These are phyloP conservation scores for Irpex sp. DNA, from an alignment of 1,284 basidiomycete genomes.

Conservation along the genomic window DNA sequence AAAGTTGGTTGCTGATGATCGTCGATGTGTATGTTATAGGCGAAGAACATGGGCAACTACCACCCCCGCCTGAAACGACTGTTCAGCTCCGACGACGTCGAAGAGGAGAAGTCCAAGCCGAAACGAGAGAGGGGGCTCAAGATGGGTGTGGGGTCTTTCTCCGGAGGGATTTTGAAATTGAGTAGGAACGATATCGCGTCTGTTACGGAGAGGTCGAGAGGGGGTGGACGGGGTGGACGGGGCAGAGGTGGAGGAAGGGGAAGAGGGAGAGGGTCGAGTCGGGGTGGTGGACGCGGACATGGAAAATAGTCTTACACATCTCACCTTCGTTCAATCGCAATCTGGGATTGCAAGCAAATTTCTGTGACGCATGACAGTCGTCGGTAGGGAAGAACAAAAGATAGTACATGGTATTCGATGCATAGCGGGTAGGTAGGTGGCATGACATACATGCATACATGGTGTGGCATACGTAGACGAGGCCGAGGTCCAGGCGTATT, in stretches of 20 bases:
- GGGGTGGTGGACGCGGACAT: neutral
- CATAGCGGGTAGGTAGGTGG: neutral
- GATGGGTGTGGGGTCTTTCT: constrained; percentile 78
- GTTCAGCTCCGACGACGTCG: constrained; percentile 36
- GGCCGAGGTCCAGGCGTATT: neutral
- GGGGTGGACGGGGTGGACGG: constrained; percentile 19
- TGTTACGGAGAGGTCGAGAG: constrained; percentile 30
- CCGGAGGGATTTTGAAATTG: constrained; percentile 61
- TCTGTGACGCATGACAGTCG: neutral
- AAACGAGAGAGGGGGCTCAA: constrained; percentile 57
- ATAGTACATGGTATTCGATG: neutral
- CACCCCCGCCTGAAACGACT: constrained; percentile 70
- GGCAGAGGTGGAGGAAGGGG: constrained; percentile 5
- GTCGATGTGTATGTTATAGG: constrained; percentile 36
- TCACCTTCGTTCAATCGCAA: too few relatives aligned
- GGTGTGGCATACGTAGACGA: neutral
- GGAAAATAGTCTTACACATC: too few relatives aligned
- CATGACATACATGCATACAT: neutral
- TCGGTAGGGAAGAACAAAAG: too few relatives aligned
- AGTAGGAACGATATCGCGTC: constrained; percentile 54
- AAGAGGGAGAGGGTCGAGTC: neutral
- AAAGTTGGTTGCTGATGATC: neutral
- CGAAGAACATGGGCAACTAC: constrained; percentile 78
- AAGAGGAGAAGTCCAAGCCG: constrained; percentile 29
- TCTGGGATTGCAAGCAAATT: neutral